These are phyloP conservation scores for Tripidium arundinaceum DNA, from an alignment of 202 grass and related monocot species.

Conservation along the genomic window DNA sequence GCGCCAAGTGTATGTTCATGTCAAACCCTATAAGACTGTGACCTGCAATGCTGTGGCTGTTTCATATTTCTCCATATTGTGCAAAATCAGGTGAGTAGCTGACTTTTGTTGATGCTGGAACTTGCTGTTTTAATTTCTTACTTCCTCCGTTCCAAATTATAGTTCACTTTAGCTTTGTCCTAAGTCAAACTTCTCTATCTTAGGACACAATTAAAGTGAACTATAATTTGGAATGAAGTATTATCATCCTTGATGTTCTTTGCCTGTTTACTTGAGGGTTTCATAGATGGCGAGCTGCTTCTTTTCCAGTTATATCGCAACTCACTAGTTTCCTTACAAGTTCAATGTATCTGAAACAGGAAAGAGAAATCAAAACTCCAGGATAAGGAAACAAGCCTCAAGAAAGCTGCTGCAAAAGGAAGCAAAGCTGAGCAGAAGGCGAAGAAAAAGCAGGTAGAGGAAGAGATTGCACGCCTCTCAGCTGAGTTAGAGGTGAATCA, in stretches of 20 bases:
- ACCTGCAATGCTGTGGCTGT: background rate
- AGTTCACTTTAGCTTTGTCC: background rate
- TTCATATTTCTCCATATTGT: background rate
- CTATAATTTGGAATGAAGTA: background rate
- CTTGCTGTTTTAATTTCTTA: background rate
- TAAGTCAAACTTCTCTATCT: background rate
- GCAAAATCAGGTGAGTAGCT: background rate
- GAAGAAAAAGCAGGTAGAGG: conserved; percentile 95
- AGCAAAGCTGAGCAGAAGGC: conserved; percentile 97
- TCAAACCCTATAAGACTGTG: background rate
- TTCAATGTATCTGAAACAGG: conserved; percentile 40
- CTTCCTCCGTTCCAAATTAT: background rate
- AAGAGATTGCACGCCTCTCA: conserved; percentile 60
- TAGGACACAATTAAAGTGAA: background rate
- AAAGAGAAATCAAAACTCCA: conserved; percentile 81
- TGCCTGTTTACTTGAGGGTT: background rate
- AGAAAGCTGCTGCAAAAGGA: conserved; percentile 90
- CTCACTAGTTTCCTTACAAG: background rate
- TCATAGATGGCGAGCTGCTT: background rate
- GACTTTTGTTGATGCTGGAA: background rate
- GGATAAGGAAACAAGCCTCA: conserved; percentile 86
- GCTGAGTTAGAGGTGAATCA: conserved; percentile 75
- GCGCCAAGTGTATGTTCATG: background rate
- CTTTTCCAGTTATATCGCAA: background rate
- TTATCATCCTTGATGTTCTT: background rate